Evolutionary conservation across 352 stramenopile species (phyloP), one percentile per base, ranked within the genome.

Genomic region (Globisporangium rhizosaccharum): DNA sequence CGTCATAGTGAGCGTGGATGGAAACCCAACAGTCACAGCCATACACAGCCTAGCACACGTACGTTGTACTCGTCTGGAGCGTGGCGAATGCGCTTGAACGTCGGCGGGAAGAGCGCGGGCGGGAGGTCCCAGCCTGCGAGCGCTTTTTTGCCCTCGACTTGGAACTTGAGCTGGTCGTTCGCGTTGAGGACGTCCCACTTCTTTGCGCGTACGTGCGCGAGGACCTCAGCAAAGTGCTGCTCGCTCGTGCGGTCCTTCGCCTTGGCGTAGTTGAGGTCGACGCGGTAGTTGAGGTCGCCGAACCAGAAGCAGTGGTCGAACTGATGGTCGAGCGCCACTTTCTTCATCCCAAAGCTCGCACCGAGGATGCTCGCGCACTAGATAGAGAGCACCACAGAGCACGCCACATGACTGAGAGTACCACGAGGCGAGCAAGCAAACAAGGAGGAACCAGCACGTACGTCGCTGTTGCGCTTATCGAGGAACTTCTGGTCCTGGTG

Each of bases 271-370:
- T 72, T 80, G 52, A 91, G 63, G 53, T 94, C 83, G 30, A 95
- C 55, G 51, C 85, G 78, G 63, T 96, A 94, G 70, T 96, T 96
- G 26, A 96, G 75, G 54, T 96, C 87, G 9, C 87, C 87, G 26
- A 95, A 87, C 73, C 74, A 91, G 59, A 94, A 94, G 57, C 79
- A 87, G 68, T 96, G 83, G 65, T 94, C 84, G 26, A 90, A 90
- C 57, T 95, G 85, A 37, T 73, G 78, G 55, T 94, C 85, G 18
- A 91, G 70, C 12, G 79, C 69, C 30, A 94, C 68, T 57, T 85
- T 73, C 63, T 87, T 85, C 55, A 81, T 65, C 2, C 81, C 75
- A 15, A 95, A 71, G n/a, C 82, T 67, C 8, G 71, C 62, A 14
- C 73, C 72, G 14, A 94, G 72, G 53, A 96, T 96, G 51, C 80